These are phyloP conservation scores for Cryptosporidium viatorum DNA, from an alignment of 169 alveolate genomes.

Conservation along the genomic window DNA sequence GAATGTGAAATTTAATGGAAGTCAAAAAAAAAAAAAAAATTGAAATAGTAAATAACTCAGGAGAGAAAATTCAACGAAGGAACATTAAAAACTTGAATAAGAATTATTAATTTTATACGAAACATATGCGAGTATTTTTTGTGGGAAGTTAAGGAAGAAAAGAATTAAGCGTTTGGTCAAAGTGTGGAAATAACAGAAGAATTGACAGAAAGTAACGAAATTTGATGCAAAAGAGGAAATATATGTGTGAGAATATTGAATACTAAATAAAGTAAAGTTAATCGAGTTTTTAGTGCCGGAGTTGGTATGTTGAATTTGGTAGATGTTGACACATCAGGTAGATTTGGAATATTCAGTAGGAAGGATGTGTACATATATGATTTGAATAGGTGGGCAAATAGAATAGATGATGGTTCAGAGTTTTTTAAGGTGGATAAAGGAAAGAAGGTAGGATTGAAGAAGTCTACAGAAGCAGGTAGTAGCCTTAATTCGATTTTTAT, in stretches of 20 bases:
- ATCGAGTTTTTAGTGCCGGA: not conserved
- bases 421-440: not conserved
- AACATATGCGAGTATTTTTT: not conserved
- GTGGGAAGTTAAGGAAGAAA: not conserved
- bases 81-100: not conserved
- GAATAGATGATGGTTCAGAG: not conserved
- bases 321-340: conserved; percentile 42
- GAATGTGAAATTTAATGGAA: not conserved
- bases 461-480: not conserved
- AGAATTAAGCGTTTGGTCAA: not conserved
- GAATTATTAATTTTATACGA: not conserved
- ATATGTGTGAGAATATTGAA: not conserved
- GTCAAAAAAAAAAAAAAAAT: not conserved
- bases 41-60: not conserved
- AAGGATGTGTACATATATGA: conserved; percentile 11
- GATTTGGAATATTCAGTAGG: conserved; percentile 13
- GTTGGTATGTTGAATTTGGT: conserved; percentile 23
- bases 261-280: not conserved
- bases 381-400: not conserved
- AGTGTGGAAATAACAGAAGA: not conserved
- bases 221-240: not conserved
- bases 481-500: conserved; percentile 25
- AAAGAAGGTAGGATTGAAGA: not conserved
- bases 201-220: not conserved
- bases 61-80: not conserved